These are phyloP conservation scores for Didymosphaeria variabile DNA, from an alignment of 2,329 filamentous ascomycete genomes.

Conservation along the genomic window DNA sequence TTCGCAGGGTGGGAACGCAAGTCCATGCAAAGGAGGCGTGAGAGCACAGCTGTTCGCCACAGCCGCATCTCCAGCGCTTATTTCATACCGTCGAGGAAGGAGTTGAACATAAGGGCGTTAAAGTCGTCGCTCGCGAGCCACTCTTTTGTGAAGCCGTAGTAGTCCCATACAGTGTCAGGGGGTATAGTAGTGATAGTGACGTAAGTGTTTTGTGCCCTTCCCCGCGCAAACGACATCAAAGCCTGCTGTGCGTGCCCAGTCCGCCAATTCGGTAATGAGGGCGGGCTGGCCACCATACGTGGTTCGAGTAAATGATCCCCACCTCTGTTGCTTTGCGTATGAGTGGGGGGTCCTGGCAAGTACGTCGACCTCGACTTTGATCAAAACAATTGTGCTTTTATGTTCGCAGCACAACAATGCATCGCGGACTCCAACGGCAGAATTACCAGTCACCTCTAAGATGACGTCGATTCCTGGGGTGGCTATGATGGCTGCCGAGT, in stretches of 20 bases:
- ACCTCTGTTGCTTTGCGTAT: too few species aligned
- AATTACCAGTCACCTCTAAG: slow-evolving; percentile 56
- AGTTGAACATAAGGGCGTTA: slow-evolving; percentile 61
- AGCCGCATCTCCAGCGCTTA: slow-evolving; percentile 59
- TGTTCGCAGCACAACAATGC: slow-evolving; percentile 56
- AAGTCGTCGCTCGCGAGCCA: slow-evolving; percentile 55
- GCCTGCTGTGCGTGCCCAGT: slow-evolving; percentile 56
- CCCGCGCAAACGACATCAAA: slow-evolving; percentile 58
- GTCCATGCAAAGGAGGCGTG: slow-evolving; percentile 51
- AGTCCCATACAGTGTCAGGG: slow-evolving; percentile 58
- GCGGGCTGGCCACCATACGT: too few species aligned
- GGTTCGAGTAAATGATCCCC: too few species aligned
- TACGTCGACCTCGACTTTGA: too few species aligned
- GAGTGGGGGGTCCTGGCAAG: too few species aligned
- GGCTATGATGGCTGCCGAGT: slow-evolving; percentile 54
- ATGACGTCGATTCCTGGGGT: slow-evolving; percentile 56
- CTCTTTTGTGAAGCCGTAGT: slow-evolving; percentile 58
- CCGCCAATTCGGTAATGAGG: slow-evolving; percentile 55
- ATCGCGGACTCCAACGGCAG: slow-evolving; percentile 55
- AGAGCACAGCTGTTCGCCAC: slow-evolving; percentile 58
- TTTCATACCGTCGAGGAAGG: slow-evolving; percentile 60
- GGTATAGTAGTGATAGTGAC: slow-evolving; percentile 57
- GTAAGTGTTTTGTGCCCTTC: slow-evolving; percentile 59
- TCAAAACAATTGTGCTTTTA: slow-evolving; percentile 61
- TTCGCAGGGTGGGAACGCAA: slow-evolving; percentile 57